phyloP scores from a whole-genome alignment of 257 asterid genomes.

The Nicotiana paniculata region DNA sequence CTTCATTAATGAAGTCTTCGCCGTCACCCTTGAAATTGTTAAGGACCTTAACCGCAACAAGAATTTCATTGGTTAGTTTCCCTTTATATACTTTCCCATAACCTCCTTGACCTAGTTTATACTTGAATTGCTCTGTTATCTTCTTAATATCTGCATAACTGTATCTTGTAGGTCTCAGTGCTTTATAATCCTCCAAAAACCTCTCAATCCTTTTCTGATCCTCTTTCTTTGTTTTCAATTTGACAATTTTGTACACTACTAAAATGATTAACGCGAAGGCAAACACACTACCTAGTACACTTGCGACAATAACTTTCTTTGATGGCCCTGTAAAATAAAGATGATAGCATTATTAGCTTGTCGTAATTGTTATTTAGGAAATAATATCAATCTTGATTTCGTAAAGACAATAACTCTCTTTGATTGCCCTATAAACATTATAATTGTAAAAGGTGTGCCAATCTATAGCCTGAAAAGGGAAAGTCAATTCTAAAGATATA shows the following conservation, averaged over 20 bases:
- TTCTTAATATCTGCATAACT: constrained; percentile 50
- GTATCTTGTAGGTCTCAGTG: constrained; percentile 55
- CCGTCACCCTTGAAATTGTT: constrained; percentile 50
- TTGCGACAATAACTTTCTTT: constrained; percentile 21
- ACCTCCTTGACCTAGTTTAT: constrained; percentile 62
- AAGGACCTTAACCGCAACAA: constrained; percentile 63
- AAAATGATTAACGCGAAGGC: constrained; percentile 2
- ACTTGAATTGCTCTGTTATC: constrained; percentile 46
- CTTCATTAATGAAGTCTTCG: constrained; percentile 68
- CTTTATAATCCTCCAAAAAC: constrained; percentile 60
- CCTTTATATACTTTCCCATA: constrained; percentile 66
- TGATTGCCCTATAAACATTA: too few species aligned
- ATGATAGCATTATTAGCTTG: neutral
- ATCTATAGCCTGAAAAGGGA: neutral
- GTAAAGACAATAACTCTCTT: too few species aligned
- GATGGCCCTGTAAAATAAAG: constrained; percentile 27
- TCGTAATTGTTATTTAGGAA: neutral
- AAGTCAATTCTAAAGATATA: neutral
- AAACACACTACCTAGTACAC: constrained; percentile 24
- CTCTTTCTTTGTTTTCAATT: constrained; percentile 24
- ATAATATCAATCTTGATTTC: neutral
- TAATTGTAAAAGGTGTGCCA: neutral
- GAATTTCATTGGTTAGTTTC: constrained; percentile 47
- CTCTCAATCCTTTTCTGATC: constrained; percentile 32
- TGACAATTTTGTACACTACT: constrained; percentile 19